phyloP scores from a whole-genome alignment of 106 monocot species.

The Amphibolis antarctica region DNA sequence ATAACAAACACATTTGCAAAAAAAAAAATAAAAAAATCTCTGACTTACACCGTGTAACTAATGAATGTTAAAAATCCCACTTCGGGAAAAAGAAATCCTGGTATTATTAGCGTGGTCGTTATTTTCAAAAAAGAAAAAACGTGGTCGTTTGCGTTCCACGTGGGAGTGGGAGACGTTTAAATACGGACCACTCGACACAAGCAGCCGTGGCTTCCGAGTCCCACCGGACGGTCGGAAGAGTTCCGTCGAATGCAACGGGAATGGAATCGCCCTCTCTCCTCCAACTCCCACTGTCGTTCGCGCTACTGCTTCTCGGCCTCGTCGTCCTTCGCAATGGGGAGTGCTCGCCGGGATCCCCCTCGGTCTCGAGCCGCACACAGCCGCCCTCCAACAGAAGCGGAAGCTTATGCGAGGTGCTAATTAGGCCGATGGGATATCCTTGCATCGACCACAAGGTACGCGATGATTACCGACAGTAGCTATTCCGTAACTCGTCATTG shows the following conservation, averaged over 20 bases:
- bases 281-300: slow-evolving; percentile 1
- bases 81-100: too few species aligned
- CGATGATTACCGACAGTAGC: neutral
- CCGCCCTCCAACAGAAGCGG: slow-evolving; percentile 4
- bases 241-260: neutral
- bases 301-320: slow-evolving; percentile 10
- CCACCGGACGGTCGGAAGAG: neutral
- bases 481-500: neutral
- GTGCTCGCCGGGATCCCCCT: neutral
- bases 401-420: slow-evolving; percentile 28
- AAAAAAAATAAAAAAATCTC: too few species aligned
- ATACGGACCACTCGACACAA: too few species aligned
- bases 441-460: slow-evolving; percentile 52
- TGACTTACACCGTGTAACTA: too few species aligned
- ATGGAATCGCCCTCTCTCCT: neutral
- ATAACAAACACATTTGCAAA: too few species aligned
- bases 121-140: too few species aligned
- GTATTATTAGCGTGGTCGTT: too few species aligned
- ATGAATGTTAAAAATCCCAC: too few species aligned
- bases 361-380: slow-evolving; percentile 1
- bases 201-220: too few species aligned
- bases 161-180: too few species aligned
- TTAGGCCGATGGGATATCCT: slow-evolving; percentile 41
- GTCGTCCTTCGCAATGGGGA: neutral
- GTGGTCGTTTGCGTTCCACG: too few species aligned